A percentile compares a stretch with the other conserved stretches of the same genome.
phyloP scores from a whole-genome alignment of 192 early-diverging fungal genomes.

The Backusella psychrophila region DNA sequence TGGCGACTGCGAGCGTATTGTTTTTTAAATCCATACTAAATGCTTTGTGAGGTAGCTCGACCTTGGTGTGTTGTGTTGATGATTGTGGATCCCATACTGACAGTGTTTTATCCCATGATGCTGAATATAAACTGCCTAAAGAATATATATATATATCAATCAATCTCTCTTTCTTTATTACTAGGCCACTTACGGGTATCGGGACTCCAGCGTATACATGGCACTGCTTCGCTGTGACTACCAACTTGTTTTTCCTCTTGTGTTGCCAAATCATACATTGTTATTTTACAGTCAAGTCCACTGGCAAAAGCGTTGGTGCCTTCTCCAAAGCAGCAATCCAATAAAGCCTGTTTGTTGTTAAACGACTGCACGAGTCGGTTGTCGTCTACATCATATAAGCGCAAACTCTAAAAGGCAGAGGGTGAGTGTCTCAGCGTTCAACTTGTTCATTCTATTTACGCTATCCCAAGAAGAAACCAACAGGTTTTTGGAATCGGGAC shows the following conservation, averaged over 20 bases:
- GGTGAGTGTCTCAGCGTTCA: not conserved
- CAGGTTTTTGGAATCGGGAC: slow-evolving; percentile 63
- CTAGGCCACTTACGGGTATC: slow-evolving; percentile 38
- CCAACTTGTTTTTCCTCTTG: slow-evolving; percentile 61
- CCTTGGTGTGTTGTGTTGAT: slow-evolving; percentile 25
- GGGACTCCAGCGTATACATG: slow-evolving; percentile 60
- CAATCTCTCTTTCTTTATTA: not conserved
- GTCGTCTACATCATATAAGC: slow-evolving; percentile 75
- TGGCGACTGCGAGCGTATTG: slow-evolving; percentile 79
- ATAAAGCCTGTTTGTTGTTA: slow-evolving; percentile 67
- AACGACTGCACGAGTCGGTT: slow-evolving; percentile 59
- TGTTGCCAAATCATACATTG: slow-evolving; percentile 66
- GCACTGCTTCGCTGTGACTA: slow-evolving; percentile 76
- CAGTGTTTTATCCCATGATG: slow-evolving; percentile 90
- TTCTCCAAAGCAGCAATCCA: slow-evolving; percentile 73
- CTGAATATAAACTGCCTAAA: slow-evolving; percentile 73
- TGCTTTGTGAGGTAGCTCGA: slow-evolving; percentile 72
- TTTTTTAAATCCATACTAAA: slow-evolving; percentile 78
- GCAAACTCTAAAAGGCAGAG: slow-evolving; percentile 54
- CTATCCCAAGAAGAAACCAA: slow-evolving; percentile 92
- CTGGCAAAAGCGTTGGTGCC: slow-evolving; percentile 62
- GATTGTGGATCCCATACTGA: slow-evolving; percentile 74
- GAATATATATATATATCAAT: not conserved
- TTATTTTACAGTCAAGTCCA: slow-evolving; percentile 72
- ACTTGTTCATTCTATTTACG: slow-evolving; percentile 38